Base-by-base conservation (phyloP, 306 rosid species). In the Spatholobus suberectus region DNA sequence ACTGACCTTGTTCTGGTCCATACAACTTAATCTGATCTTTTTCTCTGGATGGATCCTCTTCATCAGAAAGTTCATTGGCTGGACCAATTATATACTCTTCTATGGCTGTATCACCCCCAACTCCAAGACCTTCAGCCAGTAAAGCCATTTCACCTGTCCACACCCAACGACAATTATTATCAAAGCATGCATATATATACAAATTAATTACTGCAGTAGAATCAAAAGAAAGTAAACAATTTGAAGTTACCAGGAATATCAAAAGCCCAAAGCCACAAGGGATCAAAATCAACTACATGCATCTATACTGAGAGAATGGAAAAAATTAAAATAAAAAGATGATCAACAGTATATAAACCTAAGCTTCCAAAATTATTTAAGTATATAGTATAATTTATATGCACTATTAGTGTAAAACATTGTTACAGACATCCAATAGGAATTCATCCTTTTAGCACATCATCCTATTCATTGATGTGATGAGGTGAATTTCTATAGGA, bases 91-190 rank as follows among this genome's bases (percentile, higher is more conserved):
- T 80, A 90, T 93, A 95, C 81, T 95, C 98, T 86, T 95, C 98
- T n/a, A 93, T 67, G 78, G 92, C 80, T 66, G 97, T 92, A 37
- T 95, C 98, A 71, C 87, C 90, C 47, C 96, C 98, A 55, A 87
- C 93, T 74, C 90, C 93, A 80, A 95, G 98, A 84, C 98, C 98
- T 96, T 95, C 98, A 37, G 93, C 98, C 84, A 95, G 85, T 66
- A 95, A 89, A 89, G 98, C 98, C 97, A 95, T 84, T 90, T 95
- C 98, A 85, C 95, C 98, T 95, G 89, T 73, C 77, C 83, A 88
- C 84, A 70, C 24, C 58, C 84, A 35, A 67, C 14, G 37, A 81
- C 76, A 62, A 83, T 32, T 75, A 83, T n/a, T 55, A 40, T 68
- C 24, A 17, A 38, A 46, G 67, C 40, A 70, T 21, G 73, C 78